Evolutionary conservation across 805 yeast species (phyloP), one percentile per base, ranked within the genome.

Genomic region (Nakazawaea siamensis): DNA sequence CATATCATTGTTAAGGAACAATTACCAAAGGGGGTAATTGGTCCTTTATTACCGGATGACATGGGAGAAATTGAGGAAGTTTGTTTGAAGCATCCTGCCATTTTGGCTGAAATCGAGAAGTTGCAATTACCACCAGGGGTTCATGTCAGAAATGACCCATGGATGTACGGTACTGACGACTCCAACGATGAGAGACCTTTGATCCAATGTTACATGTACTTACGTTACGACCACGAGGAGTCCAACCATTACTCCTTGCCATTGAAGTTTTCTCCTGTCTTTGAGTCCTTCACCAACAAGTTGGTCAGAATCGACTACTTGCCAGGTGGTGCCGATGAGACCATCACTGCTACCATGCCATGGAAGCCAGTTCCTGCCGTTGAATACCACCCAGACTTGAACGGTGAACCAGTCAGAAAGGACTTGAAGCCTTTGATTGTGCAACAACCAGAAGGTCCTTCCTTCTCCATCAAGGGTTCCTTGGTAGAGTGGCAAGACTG

Each of bases 161-260:
- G 94, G 94, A 83, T 81, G 70, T 81, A 83, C 54, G 94, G 92
- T 51, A 77, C 85, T 23, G 86, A 79, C 51, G 78, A 74, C 46
- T 57, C 70, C 33, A 58, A 67, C 40, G 83, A 77, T 50, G 63
- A 55, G 30, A 70, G 78, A 55, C 72, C 76, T 14, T 60, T 76
- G 62, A 63, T 77, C 43, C 87, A 80, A 60, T 76, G 78, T 56
- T 79, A 76, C 64, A 76, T 80, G 77, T 83, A 83, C 58, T 68
- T 82, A 50, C 66, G 69, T 46, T 74, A 80, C 44, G 58, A 73
- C 51, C 82, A 83, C 61, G 54, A 72, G 31, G 83, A 80, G 54
- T 75, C 84, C 5, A 80, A 80, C 62, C 86, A 80, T 54, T 81
- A 81, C 56, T 77, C 87, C 6, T 64, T 72, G 43, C 90, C 90